These are phyloP conservation scores for Psilocybe sp. DNA, from an alignment of 768 basidiomycete species.

Conservation along the genomic window DNA sequence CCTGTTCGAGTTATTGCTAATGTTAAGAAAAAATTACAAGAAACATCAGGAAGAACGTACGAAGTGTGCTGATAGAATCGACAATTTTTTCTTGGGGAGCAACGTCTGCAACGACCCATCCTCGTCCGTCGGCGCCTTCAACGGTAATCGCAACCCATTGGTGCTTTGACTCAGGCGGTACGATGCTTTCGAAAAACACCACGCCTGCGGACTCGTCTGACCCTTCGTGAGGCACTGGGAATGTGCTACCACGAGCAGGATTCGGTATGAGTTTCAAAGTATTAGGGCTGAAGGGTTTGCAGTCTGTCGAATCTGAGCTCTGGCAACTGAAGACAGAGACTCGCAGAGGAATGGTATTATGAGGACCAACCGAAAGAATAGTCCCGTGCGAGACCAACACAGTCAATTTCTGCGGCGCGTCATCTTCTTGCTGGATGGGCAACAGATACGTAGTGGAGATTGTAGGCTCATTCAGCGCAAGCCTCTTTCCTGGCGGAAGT, in stretches of 20 bases:
- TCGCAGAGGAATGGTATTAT: constrained; percentile 39
- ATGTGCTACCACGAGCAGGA: constrained; percentile 47
- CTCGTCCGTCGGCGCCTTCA: constrained; percentile 46
- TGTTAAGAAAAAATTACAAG: constrained; percentile 6
- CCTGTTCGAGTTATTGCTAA: constrained; percentile 27
- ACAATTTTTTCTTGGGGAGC: constrained; percentile 28
- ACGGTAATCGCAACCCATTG: constrained; percentile 54
- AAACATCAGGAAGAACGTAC: constrained; percentile 35
- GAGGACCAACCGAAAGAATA: constrained; percentile 48
- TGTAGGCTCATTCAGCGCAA: constrained; percentile 43
- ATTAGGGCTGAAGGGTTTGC: constrained; percentile 39
- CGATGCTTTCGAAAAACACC: constrained; percentile 54
- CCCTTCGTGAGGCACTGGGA: constrained; percentile 69
- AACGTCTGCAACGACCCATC: constrained; percentile 65
- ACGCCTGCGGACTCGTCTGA: constrained; percentile 74
- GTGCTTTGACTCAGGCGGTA: constrained; percentile 9
- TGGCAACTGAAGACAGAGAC: constrained; percentile 49
- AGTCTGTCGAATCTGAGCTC: constrained; percentile 25
- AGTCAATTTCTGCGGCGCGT: constrained; percentile 33
- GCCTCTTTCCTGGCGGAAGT: constrained; percentile 32
- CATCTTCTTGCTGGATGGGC: constrained; percentile 32
- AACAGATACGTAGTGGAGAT: constrained; percentile 48
- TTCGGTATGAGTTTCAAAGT: constrained; percentile 63
- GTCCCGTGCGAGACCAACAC: constrained; percentile 63
- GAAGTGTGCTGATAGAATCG: constrained; percentile 31